phyloP scores from a whole-genome alignment of 1,284 basidiomycete species.

The Neotropicomus parvogracilis region DNA sequence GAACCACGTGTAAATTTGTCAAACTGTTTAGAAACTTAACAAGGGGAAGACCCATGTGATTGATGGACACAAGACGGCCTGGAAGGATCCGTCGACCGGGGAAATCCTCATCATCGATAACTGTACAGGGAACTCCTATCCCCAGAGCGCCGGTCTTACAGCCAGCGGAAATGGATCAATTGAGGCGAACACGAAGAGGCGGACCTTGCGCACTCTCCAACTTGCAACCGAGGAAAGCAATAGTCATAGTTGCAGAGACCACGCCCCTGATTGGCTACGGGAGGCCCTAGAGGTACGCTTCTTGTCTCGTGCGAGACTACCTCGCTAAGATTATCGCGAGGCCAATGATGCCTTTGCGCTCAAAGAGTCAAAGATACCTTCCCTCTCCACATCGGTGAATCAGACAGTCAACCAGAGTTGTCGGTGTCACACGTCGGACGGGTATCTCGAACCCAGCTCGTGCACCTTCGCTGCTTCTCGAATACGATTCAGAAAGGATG shows the following conservation, averaged over 20 bases:
- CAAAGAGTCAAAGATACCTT: slow-evolving; percentile 46
- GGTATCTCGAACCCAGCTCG: slow-evolving; percentile 12
- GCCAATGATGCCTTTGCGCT: slow-evolving; percentile 49
- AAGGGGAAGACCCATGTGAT: slow-evolving; percentile 15
- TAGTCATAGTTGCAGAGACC: slow-evolving; percentile 1
- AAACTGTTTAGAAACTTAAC: slow-evolving; percentile 11
- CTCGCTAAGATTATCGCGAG: slow-evolving; percentile 30
- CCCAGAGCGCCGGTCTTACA: slow-evolving; percentile 29
- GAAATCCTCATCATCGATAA: slow-evolving; percentile 67
- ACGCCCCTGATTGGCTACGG: slow-evolving; percentile 51
- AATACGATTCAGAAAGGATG: slow-evolving; percentile 47
- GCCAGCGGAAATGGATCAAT: slow-evolving; percentile 11
- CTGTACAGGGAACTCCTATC: slow-evolving; percentile 56
- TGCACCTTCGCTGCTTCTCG: slow-evolving; percentile 18
- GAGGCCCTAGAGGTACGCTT: slow-evolving; percentile 45
- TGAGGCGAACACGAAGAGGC: slow-evolving; percentile 14
- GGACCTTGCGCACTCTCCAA: slow-evolving; percentile 13
- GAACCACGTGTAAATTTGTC: slow-evolving; percentile 5
- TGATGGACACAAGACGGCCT: slow-evolving; percentile 38
- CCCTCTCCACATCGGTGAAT: slow-evolving; percentile 32
- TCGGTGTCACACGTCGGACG: slow-evolving; percentile 13
- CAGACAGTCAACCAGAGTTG: slow-evolving; percentile 13
- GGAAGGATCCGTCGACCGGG: slow-evolving; percentile 65
- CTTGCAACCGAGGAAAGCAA: slow-evolving; percentile 7
- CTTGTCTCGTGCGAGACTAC: slow-evolving; percentile 4